Percentiles rank a stretch among this genome's conserved stretches.
Conservation (phyloP, 371 early-diverging fungal species). For the Gilbertella persicaria region DNA sequence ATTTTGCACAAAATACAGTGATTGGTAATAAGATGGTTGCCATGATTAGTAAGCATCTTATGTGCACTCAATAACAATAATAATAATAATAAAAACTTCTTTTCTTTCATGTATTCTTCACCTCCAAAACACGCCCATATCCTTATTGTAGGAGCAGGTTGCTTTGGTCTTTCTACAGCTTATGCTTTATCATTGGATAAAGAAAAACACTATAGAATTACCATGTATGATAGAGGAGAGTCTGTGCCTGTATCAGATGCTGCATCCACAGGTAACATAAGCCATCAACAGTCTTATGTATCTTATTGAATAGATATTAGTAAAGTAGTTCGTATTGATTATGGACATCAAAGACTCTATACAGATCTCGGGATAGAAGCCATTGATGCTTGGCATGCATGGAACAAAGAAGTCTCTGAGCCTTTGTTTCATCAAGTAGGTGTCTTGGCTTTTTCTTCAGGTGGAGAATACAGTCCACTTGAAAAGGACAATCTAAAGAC, state of each 20-base stretch:
- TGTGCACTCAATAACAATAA: neutral
- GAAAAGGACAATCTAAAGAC: conserved; percentile 32
- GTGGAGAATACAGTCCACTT: conserved; percentile 28
- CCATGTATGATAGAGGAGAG: conserved; percentile 47
- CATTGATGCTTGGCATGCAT: conserved; percentile 48
- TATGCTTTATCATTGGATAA: conserved; percentile 31
- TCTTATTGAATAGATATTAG: conserved; percentile 40
- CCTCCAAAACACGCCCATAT: conserved; percentile 27
- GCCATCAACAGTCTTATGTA: neutral
- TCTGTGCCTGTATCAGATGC: conserved; percentile 48
- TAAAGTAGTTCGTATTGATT: conserved; percentile 55
- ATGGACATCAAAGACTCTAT: conserved; percentile 41
- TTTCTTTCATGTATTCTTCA: conserved; percentile 8
- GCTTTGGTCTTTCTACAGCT: conserved; percentile 57
- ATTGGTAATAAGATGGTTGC: conserved; percentile 74
- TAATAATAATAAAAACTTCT: neutral
- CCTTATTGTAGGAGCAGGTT: conserved; percentile 56
- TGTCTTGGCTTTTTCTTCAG: conserved; percentile 33
- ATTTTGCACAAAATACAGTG: conserved; percentile 71
- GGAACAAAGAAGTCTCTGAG: conserved; percentile 56
- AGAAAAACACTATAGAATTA: conserved; percentile 37
- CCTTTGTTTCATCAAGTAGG: conserved; percentile 51
- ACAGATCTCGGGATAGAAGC: conserved; percentile 43
- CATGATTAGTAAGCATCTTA: conserved; percentile 54
- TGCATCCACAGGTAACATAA: conserved; percentile 36